Evolutionary conservation across 345 rosid genomes (phyloP), one percentile per base, ranked within the genome.

Genomic region (Balakata baccata): DNA sequence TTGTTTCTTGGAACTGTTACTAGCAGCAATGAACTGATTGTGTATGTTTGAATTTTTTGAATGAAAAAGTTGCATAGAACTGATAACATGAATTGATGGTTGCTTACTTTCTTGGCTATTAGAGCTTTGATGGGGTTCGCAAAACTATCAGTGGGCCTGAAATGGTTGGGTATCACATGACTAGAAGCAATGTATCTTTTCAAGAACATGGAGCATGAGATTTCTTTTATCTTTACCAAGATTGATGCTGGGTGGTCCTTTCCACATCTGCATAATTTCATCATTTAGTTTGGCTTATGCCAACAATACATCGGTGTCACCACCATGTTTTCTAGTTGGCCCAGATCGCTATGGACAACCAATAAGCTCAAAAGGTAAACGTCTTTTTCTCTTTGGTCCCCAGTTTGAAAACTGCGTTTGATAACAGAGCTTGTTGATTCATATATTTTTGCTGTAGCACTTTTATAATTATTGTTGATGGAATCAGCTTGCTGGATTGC

Each of bases 181-280:
- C 84, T 71, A 71, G 76, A 80, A 80, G 76, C 87, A 76, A 81
- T 80, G 85, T 71, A 78, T 78, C 78, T 29, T 81, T 58, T 81
- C 70, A 62, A 68, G 82, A 80, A 80, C 77, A 74, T 74, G 83
- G 82, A 53, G 80, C 72, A 69, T 68, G 80, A 66, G 79, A 75
- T 83, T 70, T 70, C 75, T 79, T 54, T 37, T 20, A 70, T 71
- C 78, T 75, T 73, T 52, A 52, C 66, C 29, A 80, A 73, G 70
- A 73, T 61, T 66, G 78, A 79, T 81, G 79, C 74, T 78, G 73
- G 78, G 43, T 41, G 56, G 72, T 66, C 83, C 74, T 69, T 54
- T 79, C 60, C 71, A 60, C 69, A 14, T 69, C 66, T 62, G 76
- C 72, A 65, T 79, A 37, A 54, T 74, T 76, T 71, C 68, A 62